Evolutionary conservation across 495 filamentous ascomycete genomes (phyloP).

Genomic region (Aspergillus steynii): DNA sequence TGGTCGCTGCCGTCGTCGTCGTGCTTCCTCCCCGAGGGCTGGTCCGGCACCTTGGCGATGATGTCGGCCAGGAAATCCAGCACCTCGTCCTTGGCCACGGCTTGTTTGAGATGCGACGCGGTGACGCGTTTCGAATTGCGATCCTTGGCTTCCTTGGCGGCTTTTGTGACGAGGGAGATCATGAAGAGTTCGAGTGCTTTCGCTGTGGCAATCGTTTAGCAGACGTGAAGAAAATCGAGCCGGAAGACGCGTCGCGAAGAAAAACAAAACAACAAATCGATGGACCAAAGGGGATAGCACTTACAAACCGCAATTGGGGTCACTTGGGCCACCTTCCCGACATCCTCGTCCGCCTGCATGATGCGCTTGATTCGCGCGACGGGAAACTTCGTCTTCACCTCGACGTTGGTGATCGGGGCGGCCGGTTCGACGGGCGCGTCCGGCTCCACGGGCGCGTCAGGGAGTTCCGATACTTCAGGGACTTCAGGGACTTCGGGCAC

Average conservation of each 20-base stretch:
- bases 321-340: constrained; percentile 97
- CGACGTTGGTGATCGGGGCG: constrained; percentile 42
- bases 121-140: constrained; percentile 87
- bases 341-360: constrained; percentile 99
- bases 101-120: constrained; percentile 85
- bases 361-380: constrained; percentile 98
- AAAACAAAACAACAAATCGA: background rate
- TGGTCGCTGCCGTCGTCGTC: constrained; percentile 53
- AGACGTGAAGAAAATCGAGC: background rate
- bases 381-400: constrained; percentile 94
- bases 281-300: constrained; percentile 25
- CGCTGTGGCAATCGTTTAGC: constrained; percentile 31
- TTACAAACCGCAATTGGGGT: constrained; percentile 89
- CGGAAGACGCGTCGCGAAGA: constrained; percentile 10
- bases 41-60: constrained; percentile 80
- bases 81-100: constrained; percentile 79
- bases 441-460: constrained; percentile 22
- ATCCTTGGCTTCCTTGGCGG: constrained; percentile 77
- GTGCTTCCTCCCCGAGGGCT: constrained; percentile 54
- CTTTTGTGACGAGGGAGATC: constrained; percentile 86
- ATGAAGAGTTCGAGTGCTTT: constrained; percentile 98
- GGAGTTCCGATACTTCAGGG: constrained; percentile 6
- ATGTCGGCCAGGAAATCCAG: constrained; percentile 95
- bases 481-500: constrained; percentile 1
- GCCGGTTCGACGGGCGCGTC: constrained; percentile 24